These are phyloP conservation scores for Erigeron philadelphicus DNA, from an alignment of 140 eudicot species.

Conservation along the genomic window DNA sequence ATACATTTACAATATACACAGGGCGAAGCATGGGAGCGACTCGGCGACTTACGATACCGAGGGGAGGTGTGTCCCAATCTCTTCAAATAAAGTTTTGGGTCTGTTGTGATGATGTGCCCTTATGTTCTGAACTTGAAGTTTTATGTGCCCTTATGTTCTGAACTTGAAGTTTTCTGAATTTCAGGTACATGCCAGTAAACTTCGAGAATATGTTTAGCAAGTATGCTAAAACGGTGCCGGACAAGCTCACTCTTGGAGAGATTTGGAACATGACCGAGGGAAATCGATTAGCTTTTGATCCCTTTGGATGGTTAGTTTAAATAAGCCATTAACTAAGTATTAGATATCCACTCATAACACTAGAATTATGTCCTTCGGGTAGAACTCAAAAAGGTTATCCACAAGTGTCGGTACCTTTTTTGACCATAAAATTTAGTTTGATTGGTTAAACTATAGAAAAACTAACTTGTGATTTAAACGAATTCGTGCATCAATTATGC, in stretches of 20 bases:
- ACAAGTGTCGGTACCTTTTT: too few species aligned
- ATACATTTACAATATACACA: conserved; percentile 72
- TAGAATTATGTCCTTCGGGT: background rate
- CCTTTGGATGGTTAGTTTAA: conserved; percentile 61
- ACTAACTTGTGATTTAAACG: too few species aligned
- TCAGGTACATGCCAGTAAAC: conserved; percentile 63
- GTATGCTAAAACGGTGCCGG: conserved; percentile 70
- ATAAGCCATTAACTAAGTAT: background rate
- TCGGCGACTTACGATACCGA: conserved; percentile 69
- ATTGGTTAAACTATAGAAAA: too few species aligned
- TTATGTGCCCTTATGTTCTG: too few species aligned
- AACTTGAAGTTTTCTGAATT: background rate
- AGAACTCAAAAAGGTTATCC: too few species aligned
- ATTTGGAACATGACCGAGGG: conserved; percentile 88
- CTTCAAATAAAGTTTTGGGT: background rate
- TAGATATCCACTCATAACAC: background rate
- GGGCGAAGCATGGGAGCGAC: conserved; percentile 81
- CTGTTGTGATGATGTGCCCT: background rate
- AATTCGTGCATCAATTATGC: too few species aligned
- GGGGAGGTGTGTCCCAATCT: conserved; percentile 57
- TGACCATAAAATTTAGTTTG: too few species aligned
- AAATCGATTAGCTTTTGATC: conserved; percentile 63
- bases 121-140: background rate
- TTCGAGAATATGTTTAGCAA: conserved; percentile 86
- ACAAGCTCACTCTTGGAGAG: conserved; percentile 66